Percentiles rank a stretch among this genome's conserved stretches.
phyloP scores from a whole-genome alignment of 2,329 filamentous ascomycete species.

The Septoria petroselini region DNA sequence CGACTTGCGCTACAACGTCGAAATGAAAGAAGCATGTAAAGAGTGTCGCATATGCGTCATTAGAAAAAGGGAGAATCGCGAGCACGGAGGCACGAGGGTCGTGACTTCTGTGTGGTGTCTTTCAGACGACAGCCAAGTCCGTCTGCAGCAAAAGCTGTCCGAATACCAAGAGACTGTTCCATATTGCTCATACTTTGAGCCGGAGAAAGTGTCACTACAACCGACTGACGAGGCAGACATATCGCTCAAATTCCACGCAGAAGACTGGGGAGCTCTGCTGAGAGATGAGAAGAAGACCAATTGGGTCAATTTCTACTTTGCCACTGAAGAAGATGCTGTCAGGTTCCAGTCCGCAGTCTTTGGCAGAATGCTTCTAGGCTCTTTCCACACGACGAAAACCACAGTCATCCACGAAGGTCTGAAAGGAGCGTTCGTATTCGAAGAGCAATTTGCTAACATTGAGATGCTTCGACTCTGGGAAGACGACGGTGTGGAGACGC shows the following conservation, averaged over 20 bases:
- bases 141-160: constrained; percentile 45
- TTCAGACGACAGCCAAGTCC: constrained; percentile 43
- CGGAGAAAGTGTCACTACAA: constrained; percentile 45
- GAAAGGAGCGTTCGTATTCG: constrained; percentile 43
- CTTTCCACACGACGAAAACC: constrained; percentile 45
- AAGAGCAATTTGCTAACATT: constrained; percentile 50
- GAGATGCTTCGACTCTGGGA: constrained; percentile 49
- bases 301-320: constrained; percentile 49
- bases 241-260: constrained; percentile 42
- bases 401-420: constrained; percentile 47
- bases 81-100: constrained; percentile 39
- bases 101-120: constrained; percentile 48
- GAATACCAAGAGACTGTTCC: constrained; percentile 45
- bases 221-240: constrained; percentile 32
- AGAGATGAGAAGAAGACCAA: constrained; percentile 40
- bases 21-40: constrained; percentile 41
- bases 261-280: constrained; percentile 37
- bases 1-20: constrained; percentile 39
- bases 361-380: constrained; percentile 44
- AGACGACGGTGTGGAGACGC: constrained; percentile 38
- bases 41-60: constrained; percentile 45
- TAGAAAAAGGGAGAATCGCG: constrained; percentile 42
- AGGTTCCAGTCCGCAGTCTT: constrained; percentile 49
- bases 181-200: constrained; percentile 46
- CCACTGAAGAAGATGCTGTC: constrained; percentile 34